Percentiles rank a stretch among this genome's conserved stretches.
phyloP scores from a whole-genome alignment of 768 basidiomycete genomes.

The Termitomyces eurrhizus region DNA sequence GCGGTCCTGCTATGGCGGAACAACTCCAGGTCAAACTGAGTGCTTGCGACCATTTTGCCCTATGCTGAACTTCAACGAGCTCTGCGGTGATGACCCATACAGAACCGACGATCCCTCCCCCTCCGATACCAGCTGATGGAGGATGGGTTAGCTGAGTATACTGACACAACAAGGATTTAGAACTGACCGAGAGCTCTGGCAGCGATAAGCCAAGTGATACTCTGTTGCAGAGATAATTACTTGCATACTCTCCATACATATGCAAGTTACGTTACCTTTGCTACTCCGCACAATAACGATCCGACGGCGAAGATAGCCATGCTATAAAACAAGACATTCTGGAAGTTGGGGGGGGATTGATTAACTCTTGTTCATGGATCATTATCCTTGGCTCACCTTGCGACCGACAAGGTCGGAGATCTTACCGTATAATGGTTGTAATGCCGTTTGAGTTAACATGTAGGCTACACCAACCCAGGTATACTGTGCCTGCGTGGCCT shows the following conservation, averaged over 20 bases:
- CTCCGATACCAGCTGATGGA: constrained; percentile 68
- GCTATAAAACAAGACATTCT: constrained; percentile 71
- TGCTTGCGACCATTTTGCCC: constrained; percentile 83
- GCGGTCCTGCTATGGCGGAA: constrained; percentile 78
- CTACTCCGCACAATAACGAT: constrained; percentile 75
- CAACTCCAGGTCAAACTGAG: constrained; percentile 84
- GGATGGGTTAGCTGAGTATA: constrained; percentile 1
- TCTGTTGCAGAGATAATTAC: constrained; percentile 29
- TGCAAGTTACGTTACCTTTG: constrained; percentile 45
- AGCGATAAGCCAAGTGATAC: constrained; percentile 60
- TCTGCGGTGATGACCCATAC: constrained; percentile 89
- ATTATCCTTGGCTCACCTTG: constrained; percentile 43
- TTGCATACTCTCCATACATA: constrained; percentile 17
- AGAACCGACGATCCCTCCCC: constrained; percentile 79
- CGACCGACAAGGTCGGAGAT: constrained; percentile 78
- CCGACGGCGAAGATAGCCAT: constrained; percentile 74
- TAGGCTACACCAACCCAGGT: constrained; percentile 87
- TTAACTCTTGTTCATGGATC: neutral
- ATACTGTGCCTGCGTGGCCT: constrained; percentile 68
- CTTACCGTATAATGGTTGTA: constrained; percentile 79
- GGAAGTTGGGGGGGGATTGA: neutral
- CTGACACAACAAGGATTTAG: neutral
- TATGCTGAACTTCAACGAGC: constrained; percentile 64
- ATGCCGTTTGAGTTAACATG: constrained; percentile 82
- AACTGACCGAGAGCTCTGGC: constrained; percentile 47